Percentiles rank a stretch among this genome's conserved stretches.
Evolutionary conservation across 2,329 filamentous ascomycete species (phyloP).

Genomic region (Plectosphaerella sp.): DNA sequence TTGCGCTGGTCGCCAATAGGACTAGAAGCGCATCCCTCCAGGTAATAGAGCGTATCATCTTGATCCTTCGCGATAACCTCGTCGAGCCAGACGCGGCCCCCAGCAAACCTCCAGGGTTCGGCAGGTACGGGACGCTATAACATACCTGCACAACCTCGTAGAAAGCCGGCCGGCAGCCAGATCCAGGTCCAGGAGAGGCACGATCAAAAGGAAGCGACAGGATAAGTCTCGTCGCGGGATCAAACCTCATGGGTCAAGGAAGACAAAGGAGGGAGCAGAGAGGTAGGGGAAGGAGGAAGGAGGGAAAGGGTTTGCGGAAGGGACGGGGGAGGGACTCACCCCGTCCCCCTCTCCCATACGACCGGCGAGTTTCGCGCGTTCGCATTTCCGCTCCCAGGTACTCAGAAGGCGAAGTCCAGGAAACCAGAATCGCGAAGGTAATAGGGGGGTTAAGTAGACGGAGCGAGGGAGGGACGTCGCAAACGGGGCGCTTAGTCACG

Average conservation of each 20-base stretch:
- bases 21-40: neutral
- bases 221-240: neutral
- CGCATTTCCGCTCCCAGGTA: neutral
- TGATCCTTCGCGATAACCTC: neutral
- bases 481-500: neutral
- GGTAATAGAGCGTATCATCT: neutral
- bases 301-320: neutral
- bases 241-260: neutral
- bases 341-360: neutral
- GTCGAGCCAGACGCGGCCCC: neutral
- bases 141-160: neutral
- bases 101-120: neutral
- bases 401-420: neutral
- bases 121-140: neutral
- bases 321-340: neutral
- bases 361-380: neutral
- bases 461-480: neutral
- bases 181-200: too few relatives aligned
- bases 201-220: too few relatives aligned
- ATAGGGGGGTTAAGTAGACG: constrained; percentile 1
- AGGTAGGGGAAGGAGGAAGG: neutral
- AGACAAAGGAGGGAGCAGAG: neutral
- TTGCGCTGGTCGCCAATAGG: neutral
- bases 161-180: too few relatives aligned
- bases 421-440: neutral